Percentiles rank a stretch among this genome's conserved stretches.
These are phyloP conservation scores for Malus asiatica DNA, from an alignment of 306 rosid genomes.

Conservation along the genomic window DNA sequence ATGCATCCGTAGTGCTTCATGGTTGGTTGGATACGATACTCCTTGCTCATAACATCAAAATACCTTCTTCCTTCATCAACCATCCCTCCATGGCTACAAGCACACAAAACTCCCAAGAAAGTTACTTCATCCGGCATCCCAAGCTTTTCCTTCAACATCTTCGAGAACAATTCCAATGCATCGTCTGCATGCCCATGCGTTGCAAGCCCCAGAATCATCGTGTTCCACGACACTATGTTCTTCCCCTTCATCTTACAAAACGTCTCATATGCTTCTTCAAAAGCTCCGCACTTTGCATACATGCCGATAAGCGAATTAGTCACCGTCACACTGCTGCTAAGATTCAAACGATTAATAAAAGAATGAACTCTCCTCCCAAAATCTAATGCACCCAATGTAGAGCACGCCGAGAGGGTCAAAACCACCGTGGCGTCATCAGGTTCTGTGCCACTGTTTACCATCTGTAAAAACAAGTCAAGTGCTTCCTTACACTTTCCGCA, in stretches of 20 bases:
- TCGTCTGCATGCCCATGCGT: constrained; percentile 49
- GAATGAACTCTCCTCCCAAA: constrained; percentile 66
- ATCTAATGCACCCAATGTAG: constrained; percentile 45
- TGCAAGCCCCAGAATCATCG: constrained; percentile 70
- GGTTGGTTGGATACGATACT: constrained; percentile 46
- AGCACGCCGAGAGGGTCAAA: constrained; percentile 58
- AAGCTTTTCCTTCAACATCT: constrained; percentile 37
- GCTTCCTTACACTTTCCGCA: constrained; percentile 41
- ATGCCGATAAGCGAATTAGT: constrained; percentile 60
- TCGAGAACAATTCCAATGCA: constrained; percentile 43
- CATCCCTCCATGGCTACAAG: constrained; percentile 72
- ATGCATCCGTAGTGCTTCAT: constrained; percentile 76
- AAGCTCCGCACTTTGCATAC: constrained; percentile 74
- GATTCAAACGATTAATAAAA: constrained; percentile 5
- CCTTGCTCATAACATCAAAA: constrained; percentile 42
- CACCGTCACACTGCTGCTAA: constrained; percentile 21
- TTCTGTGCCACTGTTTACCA: constrained; percentile 36
- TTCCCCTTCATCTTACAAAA: constrained; percentile 37
- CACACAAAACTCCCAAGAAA: constrained; percentile 63
- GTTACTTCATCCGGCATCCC: constrained; percentile 52
- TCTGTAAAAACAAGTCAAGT: constrained; percentile 35
- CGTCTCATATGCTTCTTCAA: constrained; percentile 49
- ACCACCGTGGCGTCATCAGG: constrained; percentile 61
- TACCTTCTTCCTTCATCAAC: constrained; percentile 50
- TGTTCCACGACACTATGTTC: constrained; percentile 63